These are phyloP conservation scores for Ophiocordyceps robertsii DNA, from an alignment of 2,329 filamentous ascomycete genomes.

Conservation along the genomic window DNA sequence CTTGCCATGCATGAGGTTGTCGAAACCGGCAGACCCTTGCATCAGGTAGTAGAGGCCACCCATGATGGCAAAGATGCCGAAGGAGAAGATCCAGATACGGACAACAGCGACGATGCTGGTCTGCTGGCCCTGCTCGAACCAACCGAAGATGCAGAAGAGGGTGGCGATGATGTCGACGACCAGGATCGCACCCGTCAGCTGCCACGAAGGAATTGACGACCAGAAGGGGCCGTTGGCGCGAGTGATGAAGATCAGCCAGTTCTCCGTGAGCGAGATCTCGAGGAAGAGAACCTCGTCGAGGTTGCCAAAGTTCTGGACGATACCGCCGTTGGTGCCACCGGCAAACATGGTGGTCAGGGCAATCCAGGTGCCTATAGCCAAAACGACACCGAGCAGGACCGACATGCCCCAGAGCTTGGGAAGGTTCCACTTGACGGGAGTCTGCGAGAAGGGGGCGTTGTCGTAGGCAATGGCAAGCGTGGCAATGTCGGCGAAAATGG, in stretches of 20 bases:
- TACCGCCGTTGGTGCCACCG: slow-evolving; percentile 57
- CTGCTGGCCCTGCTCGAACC: slow-evolving; percentile 51
- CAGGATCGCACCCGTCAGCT: slow-evolving; percentile 64
- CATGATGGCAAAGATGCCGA: slow-evolving; percentile 78
- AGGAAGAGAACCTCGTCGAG: slow-evolving; percentile 77
- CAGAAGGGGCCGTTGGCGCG: slow-evolving; percentile 88
- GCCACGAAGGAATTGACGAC: slow-evolving; percentile 80
- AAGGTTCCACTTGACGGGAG: slow-evolving; percentile 88
- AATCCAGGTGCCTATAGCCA: slow-evolving; percentile 79
- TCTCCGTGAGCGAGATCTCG: slow-evolving; percentile 81
- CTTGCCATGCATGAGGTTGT: slow-evolving; percentile 90
- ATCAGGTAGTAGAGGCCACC: slow-evolving; percentile 63
- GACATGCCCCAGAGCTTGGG: slow-evolving; percentile 93
- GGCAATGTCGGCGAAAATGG: slow-evolving; percentile 87
- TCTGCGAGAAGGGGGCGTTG: slow-evolving; percentile 75
- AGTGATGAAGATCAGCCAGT: slow-evolving; percentile 95
- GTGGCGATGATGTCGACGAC: slow-evolving; percentile 75
- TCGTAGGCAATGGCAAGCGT: slow-evolving; percentile 90
- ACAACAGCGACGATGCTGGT: slow-evolving; percentile 76
- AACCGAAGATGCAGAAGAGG: slow-evolving; percentile 75
- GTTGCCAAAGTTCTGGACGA: slow-evolving; percentile 79
- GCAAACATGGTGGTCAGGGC: slow-evolving; percentile 75
- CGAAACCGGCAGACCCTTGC: slow-evolving; percentile 67
- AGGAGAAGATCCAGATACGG: slow-evolving; percentile 83
- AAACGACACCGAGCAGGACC: slow-evolving; percentile 65